Base-by-base conservation (phyloP, 2,329 filamentous ascomycete species). In the Metarhizium guizhouense region DNA sequence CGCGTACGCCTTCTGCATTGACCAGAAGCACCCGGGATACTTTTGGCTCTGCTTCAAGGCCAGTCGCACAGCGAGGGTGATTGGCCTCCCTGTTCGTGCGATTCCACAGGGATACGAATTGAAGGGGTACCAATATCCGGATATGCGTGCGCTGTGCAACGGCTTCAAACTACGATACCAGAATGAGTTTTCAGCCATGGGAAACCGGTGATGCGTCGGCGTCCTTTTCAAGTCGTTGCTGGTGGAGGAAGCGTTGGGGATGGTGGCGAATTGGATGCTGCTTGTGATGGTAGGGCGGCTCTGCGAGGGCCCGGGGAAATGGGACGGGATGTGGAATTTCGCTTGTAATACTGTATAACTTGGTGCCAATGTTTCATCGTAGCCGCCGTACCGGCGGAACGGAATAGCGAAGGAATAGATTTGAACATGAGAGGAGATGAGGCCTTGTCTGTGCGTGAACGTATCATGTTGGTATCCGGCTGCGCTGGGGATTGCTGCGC, bases 31-130 rank as follows among this genome's bases (percentile, higher is more conserved):
- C 68, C 89, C 94, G 0, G 94, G 94, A 38, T 96, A 96, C 76
- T 99, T 99, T 74, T 87, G 85, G 75, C 82, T 99, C 45, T 95
- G 91, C 76, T 99, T 96, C 83, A 97, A 97, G 76, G 90, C 91
- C 29, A 93, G 89, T 58, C 81, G 86, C 63, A 78, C 80, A 51
- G 87, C 90, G 3, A 80, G 78, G 48, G 83, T 93, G 54, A 85
- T 88, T 60, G 85, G 84, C 50, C 92, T 93, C 86, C 83, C 85
- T 5, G 90, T 99, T 60, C 92, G 94, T 64, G 86, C 96, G 42
- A 88, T 97, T 18, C 94, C 94, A 2, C 88, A 95, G 65, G 94
- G 90, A 5, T 99, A 93, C 67, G 91, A 97, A 75, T 80, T 99
- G 64, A 85, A 91, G 73, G 88, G 88, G 62, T 88, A 88, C 62